Percentiles rank a stretch among this genome's conserved stretches.
Conservation (phyloP, 176 grass and related monocot species). For the Eleusine indica region DNA sequence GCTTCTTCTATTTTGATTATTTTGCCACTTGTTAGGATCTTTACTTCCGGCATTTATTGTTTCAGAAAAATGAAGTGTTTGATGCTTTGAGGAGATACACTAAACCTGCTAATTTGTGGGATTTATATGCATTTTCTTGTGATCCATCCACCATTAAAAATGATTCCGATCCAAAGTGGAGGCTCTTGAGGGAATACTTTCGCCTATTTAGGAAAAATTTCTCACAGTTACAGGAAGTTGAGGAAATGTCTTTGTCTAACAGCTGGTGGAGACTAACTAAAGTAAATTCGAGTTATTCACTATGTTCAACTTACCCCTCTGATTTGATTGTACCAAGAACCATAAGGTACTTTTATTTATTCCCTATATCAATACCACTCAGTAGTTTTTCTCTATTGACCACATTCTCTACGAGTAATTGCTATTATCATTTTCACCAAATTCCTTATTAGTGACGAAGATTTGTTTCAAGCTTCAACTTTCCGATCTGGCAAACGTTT, state of each 20-base stretch:
- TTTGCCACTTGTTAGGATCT: constrained; percentile 16
- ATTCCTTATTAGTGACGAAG: constrained; percentile 81
- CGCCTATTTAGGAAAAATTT: constrained; percentile 68
- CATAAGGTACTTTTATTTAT: constrained; percentile 68
- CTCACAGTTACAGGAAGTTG: constrained; percentile 42
- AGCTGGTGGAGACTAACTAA: constrained; percentile 77
- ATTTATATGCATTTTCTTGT: constrained; percentile 85
- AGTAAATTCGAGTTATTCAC: constrained; percentile 77
- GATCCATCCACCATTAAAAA: constrained; percentile 67
- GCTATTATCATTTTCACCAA: constrained; percentile 27
- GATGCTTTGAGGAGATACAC: constrained; percentile 72
- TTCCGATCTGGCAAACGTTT: constrained; percentile 85
- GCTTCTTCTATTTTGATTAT: constrained; percentile 34
- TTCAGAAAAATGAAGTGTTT: constrained; percentile 79
- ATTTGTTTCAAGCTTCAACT: constrained; percentile 83
- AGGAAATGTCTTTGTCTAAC: constrained; percentile 50
- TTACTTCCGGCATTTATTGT: constrained; percentile 36
- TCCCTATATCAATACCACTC: constrained; percentile 18
- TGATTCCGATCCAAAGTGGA: constrained; percentile 76
- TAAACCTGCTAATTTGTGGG: constrained; percentile 75
- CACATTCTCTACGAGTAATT: constrained; percentile 20
- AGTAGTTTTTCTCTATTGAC: constrained; percentile 36
- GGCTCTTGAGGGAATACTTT: constrained; percentile 76
- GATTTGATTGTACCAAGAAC: constrained; percentile 76
- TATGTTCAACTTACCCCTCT: constrained; percentile 94